These are phyloP conservation scores for Albophoma yamanashiensis DNA, from an alignment of 2,329 filamentous ascomycete species.

Conservation along the genomic window DNA sequence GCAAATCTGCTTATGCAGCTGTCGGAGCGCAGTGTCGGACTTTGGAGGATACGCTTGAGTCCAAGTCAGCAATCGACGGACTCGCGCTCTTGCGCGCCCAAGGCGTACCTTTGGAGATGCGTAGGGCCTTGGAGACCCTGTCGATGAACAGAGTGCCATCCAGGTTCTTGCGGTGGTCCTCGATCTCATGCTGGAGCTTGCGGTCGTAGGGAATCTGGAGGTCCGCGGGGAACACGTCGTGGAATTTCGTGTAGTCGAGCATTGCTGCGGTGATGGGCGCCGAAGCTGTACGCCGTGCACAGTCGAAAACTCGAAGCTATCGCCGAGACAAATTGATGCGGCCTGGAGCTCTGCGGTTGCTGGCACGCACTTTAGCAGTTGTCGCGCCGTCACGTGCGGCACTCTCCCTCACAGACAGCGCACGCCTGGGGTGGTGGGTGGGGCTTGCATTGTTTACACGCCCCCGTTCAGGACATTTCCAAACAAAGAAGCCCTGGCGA, in stretches of 20 bases:
- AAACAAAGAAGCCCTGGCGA: constrained; percentile 2
- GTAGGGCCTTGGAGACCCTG: constrained; percentile 59
- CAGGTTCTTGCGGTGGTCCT: constrained; percentile 54
- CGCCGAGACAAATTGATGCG: not conserved
- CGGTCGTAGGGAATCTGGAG: constrained; percentile 52
- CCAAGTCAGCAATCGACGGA: not conserved
- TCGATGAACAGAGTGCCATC: constrained; percentile 71
- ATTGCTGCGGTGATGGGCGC: constrained; percentile 24
- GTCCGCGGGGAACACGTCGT: constrained; percentile 54
- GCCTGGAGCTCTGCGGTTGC: not conserved
- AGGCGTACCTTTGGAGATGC: constrained; percentile 54
- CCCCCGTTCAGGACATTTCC: constrained; percentile 18
- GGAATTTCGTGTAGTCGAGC: constrained; percentile 56
- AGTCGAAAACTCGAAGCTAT: not conserved
- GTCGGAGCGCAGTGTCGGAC: constrained; percentile 54
- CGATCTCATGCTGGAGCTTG: constrained; percentile 50
- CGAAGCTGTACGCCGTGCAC: no score
- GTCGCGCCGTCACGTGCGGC: constrained; percentile 11
- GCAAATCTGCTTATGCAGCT: constrained; percentile 61
- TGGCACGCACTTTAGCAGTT: not conserved
- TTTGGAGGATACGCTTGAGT: constrained; percentile 60
- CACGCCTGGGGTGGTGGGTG: not conserved
- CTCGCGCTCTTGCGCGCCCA: not conserved
- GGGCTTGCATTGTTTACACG: constrained; percentile 27
- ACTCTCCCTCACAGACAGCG: not conserved